Conservation (phyloP, 257 asterid species). For the Dorcoceras hygrometricum region DNA sequence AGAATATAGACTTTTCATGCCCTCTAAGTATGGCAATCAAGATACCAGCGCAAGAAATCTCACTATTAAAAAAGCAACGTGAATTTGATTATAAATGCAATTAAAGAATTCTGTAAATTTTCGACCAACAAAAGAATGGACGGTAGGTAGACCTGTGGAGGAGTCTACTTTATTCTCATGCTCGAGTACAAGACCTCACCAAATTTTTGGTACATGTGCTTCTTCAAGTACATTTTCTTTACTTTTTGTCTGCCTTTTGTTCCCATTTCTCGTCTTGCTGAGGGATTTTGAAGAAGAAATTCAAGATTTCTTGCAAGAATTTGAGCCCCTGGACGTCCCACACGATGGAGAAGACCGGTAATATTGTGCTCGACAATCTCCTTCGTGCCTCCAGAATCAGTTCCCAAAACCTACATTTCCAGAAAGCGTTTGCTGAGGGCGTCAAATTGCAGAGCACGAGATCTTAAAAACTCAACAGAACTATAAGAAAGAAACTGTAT, state of each 20-base stretch:
- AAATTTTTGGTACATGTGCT: conserved; percentile 85
- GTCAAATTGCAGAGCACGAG: not conserved
- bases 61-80: conserved; percentile 7
- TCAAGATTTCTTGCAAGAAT: conserved; percentile 64
- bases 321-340: conserved; percentile 72
- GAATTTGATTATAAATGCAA: conserved; percentile 20
- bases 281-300: conserved; percentile 55
- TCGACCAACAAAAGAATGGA: conserved; percentile 25
- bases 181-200: conserved; percentile 82
- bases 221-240: conserved; percentile 78
- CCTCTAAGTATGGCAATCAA: not conserved
- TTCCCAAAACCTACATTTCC: conserved; percentile 75
- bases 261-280: conserved; percentile 73
- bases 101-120: conserved; percentile 21
- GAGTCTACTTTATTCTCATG: conserved; percentile 69
- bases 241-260: conserved; percentile 74
- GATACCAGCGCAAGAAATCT: not conserved
- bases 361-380: conserved; percentile 80
- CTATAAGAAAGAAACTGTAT: not conserved
- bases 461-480: not conserved
- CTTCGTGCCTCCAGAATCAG: conserved; percentile 88
- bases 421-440: not conserved
- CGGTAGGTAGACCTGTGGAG: conserved; percentile 1
- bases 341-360: conserved; percentile 86
- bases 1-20: not conserved